Evolutionary conservation across 805 yeast genomes (phyloP), one percentile per base, ranked within the genome.

Genomic region (Candida palmyrensis): DNA sequence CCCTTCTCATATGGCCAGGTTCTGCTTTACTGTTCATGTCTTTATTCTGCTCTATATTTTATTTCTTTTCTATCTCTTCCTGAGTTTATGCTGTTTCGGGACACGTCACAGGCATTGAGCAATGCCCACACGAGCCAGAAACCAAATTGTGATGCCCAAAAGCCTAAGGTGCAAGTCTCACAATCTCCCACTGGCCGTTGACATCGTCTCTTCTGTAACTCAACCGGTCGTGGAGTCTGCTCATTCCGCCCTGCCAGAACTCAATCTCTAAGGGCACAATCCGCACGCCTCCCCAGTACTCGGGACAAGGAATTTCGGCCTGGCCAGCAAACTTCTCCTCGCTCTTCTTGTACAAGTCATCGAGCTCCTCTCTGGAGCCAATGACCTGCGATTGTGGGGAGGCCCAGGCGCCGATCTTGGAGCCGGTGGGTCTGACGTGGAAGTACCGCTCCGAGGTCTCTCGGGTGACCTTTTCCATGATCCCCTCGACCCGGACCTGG

Each of bases 351-450:
- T 76, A 76, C 11, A 68, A 47, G 0, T 53, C 48, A 23, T 88
- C 83, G 39, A 90, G 73, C 45, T 75, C 83, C 11, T 73, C 73
- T 42, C 96, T 68, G 27, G 65, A 56, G 10, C 53, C 48, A 23
- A 89, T 67, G 3, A 66, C 69, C 34, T 73, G 68, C 21, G 89
- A 77, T 66, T 92, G 98, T 3, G 95, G 94, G 18, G 94, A 81
- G 0, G 97, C 83, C 95, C 96, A 89, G 0, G 98, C 98, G 19
- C 98, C 97, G 40, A 92, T 78, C 52, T 83, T 79, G 19, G 95
- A 83, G 5, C 94, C 97, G 38, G 95, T 70, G 24, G 98, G 98
- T 52, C 98, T 73, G 0, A 95, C 82, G 32, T 75, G 71, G 59
- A 77, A 92, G 59, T 92, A 92, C 30, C 80, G 68, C 45, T 81